These are phyloP conservation scores for Eimeria maxima DNA, from an alignment of 169 alveolate genomes.

Conservation along the genomic window DNA sequence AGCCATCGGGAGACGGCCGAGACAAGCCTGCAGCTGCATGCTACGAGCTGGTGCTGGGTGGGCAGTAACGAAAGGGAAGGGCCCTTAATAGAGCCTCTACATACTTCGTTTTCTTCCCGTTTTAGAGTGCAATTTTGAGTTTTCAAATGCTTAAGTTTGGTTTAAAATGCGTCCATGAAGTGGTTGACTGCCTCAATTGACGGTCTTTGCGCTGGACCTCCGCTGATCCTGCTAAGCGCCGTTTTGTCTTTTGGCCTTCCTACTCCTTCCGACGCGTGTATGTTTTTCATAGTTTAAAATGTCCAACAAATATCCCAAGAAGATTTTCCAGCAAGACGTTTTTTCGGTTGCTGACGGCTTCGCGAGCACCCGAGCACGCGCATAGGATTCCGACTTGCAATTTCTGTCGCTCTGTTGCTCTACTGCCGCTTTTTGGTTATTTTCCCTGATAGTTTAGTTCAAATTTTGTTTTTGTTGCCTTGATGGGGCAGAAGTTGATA, in stretches of 20 bases:
- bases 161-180: background rate
- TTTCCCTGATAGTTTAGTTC: background rate
- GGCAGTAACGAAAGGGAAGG: background rate
- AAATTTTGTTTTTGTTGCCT: background rate
- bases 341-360: background rate
- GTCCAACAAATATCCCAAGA: background rate
- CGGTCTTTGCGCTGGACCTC: background rate
- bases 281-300: background rate
- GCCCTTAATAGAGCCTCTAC: background rate
- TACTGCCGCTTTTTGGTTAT: background rate
- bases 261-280: background rate
- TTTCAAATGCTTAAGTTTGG: background rate
- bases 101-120: background rate
- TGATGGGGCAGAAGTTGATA: background rate
- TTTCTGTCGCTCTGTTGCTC: background rate
- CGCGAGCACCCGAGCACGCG: background rate
- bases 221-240: slow-evolving; percentile 33
- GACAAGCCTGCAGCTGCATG: slow-evolving; percentile 35
- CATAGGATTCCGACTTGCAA: background rate
- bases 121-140: no score
- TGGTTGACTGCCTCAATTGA: background rate
- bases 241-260: slow-evolving; percentile 35
- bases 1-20: slow-evolving; percentile 43
- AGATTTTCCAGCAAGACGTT: background rate
- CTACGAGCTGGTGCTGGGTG: background rate